These are phyloP conservation scores for Aspergillus costaricaensis DNA, from an alignment of 2,329 filamentous ascomycete genomes.

Conservation along the genomic window DNA sequence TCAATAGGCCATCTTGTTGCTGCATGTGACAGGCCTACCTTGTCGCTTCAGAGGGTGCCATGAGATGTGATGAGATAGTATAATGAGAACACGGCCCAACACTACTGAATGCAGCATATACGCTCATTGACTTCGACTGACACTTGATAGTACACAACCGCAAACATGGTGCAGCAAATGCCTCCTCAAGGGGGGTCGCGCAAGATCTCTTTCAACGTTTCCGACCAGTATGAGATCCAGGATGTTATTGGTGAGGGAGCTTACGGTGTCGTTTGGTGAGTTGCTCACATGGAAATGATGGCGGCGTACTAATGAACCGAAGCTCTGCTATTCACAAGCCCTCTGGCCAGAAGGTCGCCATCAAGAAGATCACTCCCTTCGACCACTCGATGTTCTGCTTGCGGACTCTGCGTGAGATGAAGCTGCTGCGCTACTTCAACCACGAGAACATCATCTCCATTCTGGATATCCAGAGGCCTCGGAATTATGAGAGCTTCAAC, in stretches of 20 bases:
- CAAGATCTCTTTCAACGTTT: slow-evolving; percentile 99
- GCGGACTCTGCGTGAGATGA: slow-evolving; percentile 97
- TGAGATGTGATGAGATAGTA: slow-evolving; percentile 4
- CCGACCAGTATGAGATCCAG: slow-evolving; percentile 98
- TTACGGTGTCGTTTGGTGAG: slow-evolving; percentile 97
- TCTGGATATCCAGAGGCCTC: slow-evolving; percentile 96
- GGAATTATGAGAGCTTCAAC: slow-evolving; percentile 92
- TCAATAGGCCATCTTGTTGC: slow-evolving; percentile 1
- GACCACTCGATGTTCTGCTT: slow-evolving; percentile 99
- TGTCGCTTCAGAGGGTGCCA: neutral
- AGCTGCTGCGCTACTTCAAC: slow-evolving; percentile 97
- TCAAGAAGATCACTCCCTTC: slow-evolving; percentile 99
- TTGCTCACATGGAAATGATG: slow-evolving; percentile 19
- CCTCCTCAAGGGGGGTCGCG: slow-evolving; percentile 61
- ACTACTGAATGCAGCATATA: neutral
- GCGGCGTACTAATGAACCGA: slow-evolving; percentile 17
- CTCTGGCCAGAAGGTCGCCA: slow-evolving; percentile 96
- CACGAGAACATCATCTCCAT: slow-evolving; percentile 99
- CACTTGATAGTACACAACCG: slow-evolving; percentile 10
- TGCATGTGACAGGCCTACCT: slow-evolving; percentile 4
- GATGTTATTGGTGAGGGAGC: slow-evolving; percentile 98
- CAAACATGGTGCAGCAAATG: slow-evolving; percentile 46
- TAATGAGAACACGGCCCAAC: neutral
- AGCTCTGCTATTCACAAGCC: slow-evolving; percentile 98
- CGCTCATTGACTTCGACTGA: slow-evolving; percentile 9